Evolutionary conservation across 116 monocot genomes (phyloP).

Genomic region (Iris pallida): DNA sequence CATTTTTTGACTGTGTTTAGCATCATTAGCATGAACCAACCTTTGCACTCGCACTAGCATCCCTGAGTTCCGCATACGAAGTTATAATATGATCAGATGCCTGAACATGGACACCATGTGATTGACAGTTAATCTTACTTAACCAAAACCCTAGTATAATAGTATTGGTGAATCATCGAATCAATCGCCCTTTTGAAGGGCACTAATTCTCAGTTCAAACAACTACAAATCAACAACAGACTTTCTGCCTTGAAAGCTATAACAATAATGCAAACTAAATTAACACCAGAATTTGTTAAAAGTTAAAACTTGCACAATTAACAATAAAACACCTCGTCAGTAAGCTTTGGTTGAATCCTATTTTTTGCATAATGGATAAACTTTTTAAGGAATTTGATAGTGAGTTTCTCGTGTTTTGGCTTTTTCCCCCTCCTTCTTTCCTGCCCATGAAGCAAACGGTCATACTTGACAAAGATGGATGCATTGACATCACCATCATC

Average conservation of each 20-base stretch:
- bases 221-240: too few relatives aligned
- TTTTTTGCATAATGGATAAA: slow-evolving; percentile 82
- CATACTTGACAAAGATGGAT: slow-evolving; percentile 69
- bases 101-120: slow-evolving; percentile 15
- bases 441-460: slow-evolving; percentile 77
- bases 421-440: slow-evolving; percentile 58
- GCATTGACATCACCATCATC: slow-evolving; percentile 60
- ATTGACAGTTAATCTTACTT: too few relatives aligned
- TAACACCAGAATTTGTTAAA: too few relatives aligned
- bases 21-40: slow-evolving; percentile 21
- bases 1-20: background rate
- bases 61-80: slow-evolving; percentile 76
- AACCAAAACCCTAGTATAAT: too few relatives aligned
- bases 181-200: too few relatives aligned
- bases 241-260: too few relatives aligned
- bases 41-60: slow-evolving; percentile 59
- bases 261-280: too few relatives aligned
- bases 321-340: slow-evolving; percentile 45
- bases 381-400: slow-evolving; percentile 76
- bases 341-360: slow-evolving; percentile 64
- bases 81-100: slow-evolving; percentile 76
- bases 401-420: slow-evolving; percentile 52
- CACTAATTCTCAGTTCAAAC: too few relatives aligned
- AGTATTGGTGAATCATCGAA: too few relatives aligned
- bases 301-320: slow-evolving; percentile 5